phyloP scores from a whole-genome alignment of 225 moss, liverwort and hornwort species.

The Anthoceros angustus region DNA sequence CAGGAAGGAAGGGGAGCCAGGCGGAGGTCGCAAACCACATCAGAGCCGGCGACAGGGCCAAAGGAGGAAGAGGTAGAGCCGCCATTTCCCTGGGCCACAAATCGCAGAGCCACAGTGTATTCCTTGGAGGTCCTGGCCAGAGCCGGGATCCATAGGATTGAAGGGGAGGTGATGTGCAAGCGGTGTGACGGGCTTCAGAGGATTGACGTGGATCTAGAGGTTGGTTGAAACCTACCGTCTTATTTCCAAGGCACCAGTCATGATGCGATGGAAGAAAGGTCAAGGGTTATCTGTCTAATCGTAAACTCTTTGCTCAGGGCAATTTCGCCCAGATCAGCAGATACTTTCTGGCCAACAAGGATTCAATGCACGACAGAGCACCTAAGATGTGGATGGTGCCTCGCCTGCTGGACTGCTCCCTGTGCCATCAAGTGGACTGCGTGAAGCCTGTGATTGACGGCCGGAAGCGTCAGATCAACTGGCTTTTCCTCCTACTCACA shows the following conservation, averaged over 20 bases:
- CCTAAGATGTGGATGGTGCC: constrained; percentile 99
- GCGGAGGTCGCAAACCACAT: not conserved
- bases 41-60: not conserved
- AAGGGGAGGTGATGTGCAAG: constrained; percentile 90
- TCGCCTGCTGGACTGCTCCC: constrained; percentile 76
- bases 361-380: constrained; percentile 92
- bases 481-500: constrained; percentile 90
- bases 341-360: constrained; percentile 95
- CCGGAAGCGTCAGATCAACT: constrained; percentile 93
- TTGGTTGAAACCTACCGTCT: not conserved
- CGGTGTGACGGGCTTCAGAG: constrained; percentile 79
- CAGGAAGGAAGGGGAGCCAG: not conserved
- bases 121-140: constrained; percentile 67
- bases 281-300: not conserved
- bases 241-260: constrained; percentile 9
- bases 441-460: constrained; percentile 89
- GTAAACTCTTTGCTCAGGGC: constrained; percentile 17
- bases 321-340: constrained; percentile 72
- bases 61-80: constrained; percentile 59
- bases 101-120: constrained; percentile 72
- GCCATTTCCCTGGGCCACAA: constrained; percentile 81
- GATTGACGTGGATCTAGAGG: constrained; percentile 74
- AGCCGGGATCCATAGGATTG: constrained; percentile 52
- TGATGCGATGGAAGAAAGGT: constrained; percentile 7
- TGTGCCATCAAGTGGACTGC: constrained; percentile 92